Percentiles rank a stretch among this genome's conserved stretches.
Conservation (phyloP, 1,284 basidiomycete genomes). For the Boletus holoroseus region DNA sequence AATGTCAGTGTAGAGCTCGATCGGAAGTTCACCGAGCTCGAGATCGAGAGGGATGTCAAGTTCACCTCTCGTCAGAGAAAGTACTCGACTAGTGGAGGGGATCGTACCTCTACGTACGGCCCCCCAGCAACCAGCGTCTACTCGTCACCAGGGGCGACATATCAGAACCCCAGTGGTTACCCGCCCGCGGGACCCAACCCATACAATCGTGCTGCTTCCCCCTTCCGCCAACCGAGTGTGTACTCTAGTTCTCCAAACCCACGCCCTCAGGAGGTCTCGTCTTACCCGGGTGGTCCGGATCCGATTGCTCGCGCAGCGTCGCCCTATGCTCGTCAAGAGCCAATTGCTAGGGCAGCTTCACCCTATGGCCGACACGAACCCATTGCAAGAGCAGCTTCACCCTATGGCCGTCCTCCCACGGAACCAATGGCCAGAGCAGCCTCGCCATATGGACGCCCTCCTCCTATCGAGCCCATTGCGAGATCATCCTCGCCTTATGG, state of each 20-base stretch:
- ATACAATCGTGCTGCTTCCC: slow-evolving; percentile 27
- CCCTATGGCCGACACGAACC: slow-evolving; percentile 34
- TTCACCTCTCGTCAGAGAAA: slow-evolving; percentile 28
- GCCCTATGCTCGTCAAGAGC: slow-evolving; percentile 27
- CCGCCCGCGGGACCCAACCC: slow-evolving; percentile 14
- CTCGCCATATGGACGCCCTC: slow-evolving; percentile 25
- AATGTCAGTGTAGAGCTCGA: slow-evolving; percentile 23
- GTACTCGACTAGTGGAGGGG: slow-evolving; percentile 28
- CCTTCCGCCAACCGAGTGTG: slow-evolving; percentile 32
- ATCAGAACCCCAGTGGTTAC: slow-evolving; percentile 22
- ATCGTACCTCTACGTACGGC: slow-evolving; percentile 24
- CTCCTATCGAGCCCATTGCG: slow-evolving; percentile 25
- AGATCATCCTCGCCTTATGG: slow-evolving; percentile 27
- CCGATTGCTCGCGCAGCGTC: slow-evolving; percentile 27
- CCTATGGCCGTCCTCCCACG: slow-evolving; percentile 21
- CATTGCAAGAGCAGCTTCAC: slow-evolving; percentile 26
- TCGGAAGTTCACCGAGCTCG: slow-evolving; percentile 32
- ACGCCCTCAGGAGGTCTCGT: slow-evolving; percentile 32
- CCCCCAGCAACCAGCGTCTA: slow-evolving; percentile 13
- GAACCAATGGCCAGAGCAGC: slow-evolving; percentile 25
- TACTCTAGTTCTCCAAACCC: slow-evolving; percentile 31
- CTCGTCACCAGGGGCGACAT: slow-evolving; percentile 19
- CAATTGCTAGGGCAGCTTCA: slow-evolving; percentile 23
- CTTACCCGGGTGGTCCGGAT: slow-evolving; percentile 32
- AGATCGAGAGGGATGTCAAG: slow-evolving; percentile 27